Evolutionary conservation across 371 early-diverging fungal genomes (phyloP).

Genomic region (Mucor velutinosus): DNA sequence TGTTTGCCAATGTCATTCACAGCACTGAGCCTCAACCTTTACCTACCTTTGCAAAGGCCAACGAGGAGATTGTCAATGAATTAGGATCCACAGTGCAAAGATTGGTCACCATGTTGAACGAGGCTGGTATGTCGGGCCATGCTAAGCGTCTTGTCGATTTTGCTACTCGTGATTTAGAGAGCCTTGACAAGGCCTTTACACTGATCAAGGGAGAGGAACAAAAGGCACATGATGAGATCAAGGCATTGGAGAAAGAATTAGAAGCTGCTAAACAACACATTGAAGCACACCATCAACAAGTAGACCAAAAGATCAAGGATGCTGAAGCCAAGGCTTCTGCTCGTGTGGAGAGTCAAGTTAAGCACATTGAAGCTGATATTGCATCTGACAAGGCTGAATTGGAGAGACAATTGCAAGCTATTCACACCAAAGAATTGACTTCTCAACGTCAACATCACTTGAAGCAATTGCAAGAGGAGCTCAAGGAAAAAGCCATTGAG

Average conservation of each 20-base stretch:
- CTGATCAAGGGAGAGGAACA: conserved; percentile 28
- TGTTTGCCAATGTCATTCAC: conserved; percentile 40
- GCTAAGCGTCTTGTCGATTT: conserved; percentile 43
- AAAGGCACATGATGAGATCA: conserved; percentile 20
- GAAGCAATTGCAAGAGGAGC: conserved; percentile 40
- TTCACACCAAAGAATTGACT: conserved; percentile 41
- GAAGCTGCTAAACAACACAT: conserved; percentile 3
- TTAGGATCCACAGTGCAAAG: conserved; percentile 36
- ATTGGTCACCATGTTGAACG: conserved; percentile 39
- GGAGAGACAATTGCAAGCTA: conserved; percentile 24
- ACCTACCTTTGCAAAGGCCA: conserved; percentile 20
- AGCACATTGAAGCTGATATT: conserved; percentile 42
- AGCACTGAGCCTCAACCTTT: conserved; percentile 26
- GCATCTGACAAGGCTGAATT: conserved; percentile 35
- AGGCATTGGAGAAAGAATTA: conserved; percentile 11
- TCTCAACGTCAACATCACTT: conserved; percentile 42
- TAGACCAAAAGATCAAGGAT: conserved; percentile 23
- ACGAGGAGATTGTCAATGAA: conserved; percentile 26
- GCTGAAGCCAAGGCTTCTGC: conserved; percentile 24
- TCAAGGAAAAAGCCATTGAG: conserved; percentile 54
- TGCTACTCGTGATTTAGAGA: conserved; percentile 36
- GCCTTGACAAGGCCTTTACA: conserved; percentile 27
- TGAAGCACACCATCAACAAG: conserved; percentile 17
- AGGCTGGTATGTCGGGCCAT: conserved; percentile 46
- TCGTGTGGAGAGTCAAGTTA: conserved; percentile 40